Conservation (phyloP, 2,329 filamentous ascomycete genomes). For the Calonectria leucothoes region DNA sequence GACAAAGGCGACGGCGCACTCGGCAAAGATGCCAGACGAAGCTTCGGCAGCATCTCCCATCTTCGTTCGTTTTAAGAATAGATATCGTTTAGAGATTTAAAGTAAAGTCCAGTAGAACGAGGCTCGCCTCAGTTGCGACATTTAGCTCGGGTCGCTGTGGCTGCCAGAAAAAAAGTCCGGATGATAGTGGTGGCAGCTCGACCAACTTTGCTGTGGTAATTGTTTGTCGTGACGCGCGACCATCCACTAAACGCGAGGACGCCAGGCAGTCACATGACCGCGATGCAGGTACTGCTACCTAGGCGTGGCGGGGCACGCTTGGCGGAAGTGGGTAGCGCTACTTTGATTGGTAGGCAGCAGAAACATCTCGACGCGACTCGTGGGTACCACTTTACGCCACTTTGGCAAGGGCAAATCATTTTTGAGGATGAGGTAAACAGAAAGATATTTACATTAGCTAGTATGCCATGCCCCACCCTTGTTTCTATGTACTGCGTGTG, state of each 20-base stretch:
- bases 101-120: constrained; percentile 8
- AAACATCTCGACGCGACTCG: constrained; percentile 17
- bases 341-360: constrained; percentile 12
- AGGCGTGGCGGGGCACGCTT: not conserved
- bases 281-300: constrained; percentile 7
- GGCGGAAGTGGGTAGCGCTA: not conserved
- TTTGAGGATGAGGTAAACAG: not conserved
- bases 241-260: constrained; percentile 49
- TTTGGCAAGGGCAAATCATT: not conserved
- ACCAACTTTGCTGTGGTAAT: constrained; percentile 14
- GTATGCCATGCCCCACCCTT: not conserved
- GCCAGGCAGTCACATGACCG: constrained; percentile 50
- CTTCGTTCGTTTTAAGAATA: constrained; percentile 9
- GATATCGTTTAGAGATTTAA: not conserved
- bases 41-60: constrained; percentile 45
- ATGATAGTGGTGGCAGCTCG: not conserved
- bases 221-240: constrained; percentile 27
- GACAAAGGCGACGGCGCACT: constrained; percentile 60
- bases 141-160: constrained; percentile 12
- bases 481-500: not conserved
- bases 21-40: constrained; percentile 49
- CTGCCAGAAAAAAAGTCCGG: not conserved
- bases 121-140: constrained; percentile 21
- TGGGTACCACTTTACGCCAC: constrained; percentile 31
- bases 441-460: not conserved